phyloP scores from a whole-genome alignment of 768 basidiomycete species.

The Lactarius akahatsu region DNA sequence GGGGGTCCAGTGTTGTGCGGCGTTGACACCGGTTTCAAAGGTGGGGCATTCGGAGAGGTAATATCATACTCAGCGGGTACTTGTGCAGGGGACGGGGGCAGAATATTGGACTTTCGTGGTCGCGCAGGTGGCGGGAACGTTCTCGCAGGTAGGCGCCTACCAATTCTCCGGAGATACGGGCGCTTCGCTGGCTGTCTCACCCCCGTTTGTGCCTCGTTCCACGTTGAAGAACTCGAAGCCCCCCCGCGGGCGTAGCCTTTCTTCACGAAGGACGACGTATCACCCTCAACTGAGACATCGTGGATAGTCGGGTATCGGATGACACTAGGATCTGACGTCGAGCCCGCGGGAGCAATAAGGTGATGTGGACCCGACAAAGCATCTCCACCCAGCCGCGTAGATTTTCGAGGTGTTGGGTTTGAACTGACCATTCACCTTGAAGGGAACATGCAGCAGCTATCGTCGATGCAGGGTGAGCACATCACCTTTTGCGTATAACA shows the following conservation, averaged over 20 bases:
- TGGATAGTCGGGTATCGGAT: neutral
- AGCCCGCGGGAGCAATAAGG: conserved; percentile 4
- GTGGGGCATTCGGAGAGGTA: neutral
- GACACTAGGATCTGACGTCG: neutral
- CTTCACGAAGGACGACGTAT: neutral
- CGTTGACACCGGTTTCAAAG: neutral
- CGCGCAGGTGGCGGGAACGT: conserved; percentile 1
- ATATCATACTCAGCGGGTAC: neutral
- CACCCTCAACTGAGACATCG: neutral
- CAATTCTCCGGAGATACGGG: conserved; percentile 17
- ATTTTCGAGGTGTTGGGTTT: neutral
- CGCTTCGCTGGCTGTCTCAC: conserved; percentile 2
- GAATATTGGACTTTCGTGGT: neutral
- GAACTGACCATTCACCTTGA: conserved; percentile 1
- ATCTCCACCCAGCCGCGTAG: neutral
- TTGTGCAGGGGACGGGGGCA: neutral
- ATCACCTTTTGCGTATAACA: neutral
- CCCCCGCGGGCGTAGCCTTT: neutral
- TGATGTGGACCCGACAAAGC: neutral
- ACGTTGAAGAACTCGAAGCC: neutral
- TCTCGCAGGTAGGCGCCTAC: conserved; percentile 7
- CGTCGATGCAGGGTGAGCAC: neutral
- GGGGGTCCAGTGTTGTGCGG: neutral
- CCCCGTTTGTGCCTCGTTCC: neutral
- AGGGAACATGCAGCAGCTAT: neutral